Percentiles rank a stretch among this genome's conserved stretches.
These are phyloP conservation scores for Curvularia spicifera DNA, from an alignment of 2,329 filamentous ascomycete species.

Conservation along the genomic window DNA sequence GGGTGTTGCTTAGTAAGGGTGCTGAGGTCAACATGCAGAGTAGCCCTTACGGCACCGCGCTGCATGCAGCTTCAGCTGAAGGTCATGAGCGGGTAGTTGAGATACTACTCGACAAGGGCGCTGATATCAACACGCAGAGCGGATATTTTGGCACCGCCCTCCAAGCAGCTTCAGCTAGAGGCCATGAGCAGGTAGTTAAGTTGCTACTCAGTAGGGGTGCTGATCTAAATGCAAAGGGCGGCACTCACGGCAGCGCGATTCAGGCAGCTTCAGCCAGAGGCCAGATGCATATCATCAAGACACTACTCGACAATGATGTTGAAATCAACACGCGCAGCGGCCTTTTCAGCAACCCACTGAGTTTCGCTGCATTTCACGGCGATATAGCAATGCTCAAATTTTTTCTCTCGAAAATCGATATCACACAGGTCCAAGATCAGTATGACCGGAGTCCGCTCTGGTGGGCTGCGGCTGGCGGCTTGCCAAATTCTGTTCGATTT, in stretches of 20 bases:
- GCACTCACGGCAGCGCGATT: conserved; percentile 25
- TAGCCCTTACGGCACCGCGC: too few species aligned
- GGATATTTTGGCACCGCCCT: conserved; percentile 28
- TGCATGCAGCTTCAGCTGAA: too few species aligned
- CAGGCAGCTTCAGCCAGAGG: neutral
- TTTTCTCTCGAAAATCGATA: neutral
- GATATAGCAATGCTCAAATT: neutral
- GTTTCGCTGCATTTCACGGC: neutral
- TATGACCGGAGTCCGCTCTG: neutral
- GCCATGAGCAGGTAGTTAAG: conserved; percentile 27
- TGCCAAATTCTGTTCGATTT: neutral
- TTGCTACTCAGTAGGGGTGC: conserved; percentile 21
- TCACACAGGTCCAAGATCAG: neutral
- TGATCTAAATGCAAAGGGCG: conserved; percentile 21
- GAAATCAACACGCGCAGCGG: neutral
- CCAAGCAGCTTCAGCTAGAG: conserved; percentile 28
- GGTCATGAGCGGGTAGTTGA: too few species aligned
- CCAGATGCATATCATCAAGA: neutral
- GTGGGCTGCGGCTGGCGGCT: neutral
- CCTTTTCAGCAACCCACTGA: neutral
- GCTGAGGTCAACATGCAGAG: too few species aligned
- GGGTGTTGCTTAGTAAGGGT: too few species aligned
- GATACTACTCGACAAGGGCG: conserved; percentile 21
- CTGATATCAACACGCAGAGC: conserved; percentile 25
- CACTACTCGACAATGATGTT: neutral